Evolutionary conservation across 306 rosid species (phyloP), one percentile per base, ranked within the genome.

Genomic region (Canavalia gladiata): DNA sequence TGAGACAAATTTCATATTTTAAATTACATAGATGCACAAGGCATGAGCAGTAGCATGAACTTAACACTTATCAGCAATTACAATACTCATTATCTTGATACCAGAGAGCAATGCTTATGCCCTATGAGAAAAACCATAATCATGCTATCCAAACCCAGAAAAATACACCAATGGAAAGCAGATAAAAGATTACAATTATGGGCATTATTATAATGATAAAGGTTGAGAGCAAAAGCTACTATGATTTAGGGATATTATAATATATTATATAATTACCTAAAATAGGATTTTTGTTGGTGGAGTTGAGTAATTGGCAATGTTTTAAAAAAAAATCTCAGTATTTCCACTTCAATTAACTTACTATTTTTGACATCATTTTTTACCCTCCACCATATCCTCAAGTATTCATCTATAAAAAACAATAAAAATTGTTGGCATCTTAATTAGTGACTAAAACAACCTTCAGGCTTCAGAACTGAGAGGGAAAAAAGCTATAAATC

Each of bases 301-400:
- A 51, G 2, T 28, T 68, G 31, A 12, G 43, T 78, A 46, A 18
- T 56, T 4, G 55, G 5, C 8, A 68, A 18, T 33, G 18, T 7
- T 49, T 4, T 51, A 60, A 68, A 43, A 70, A 70, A 68, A 67
- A 66, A 56, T 6, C 39, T 6, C 12, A 8, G 57, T 33, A 5
- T 8, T 45, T 18, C 25, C 7, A 37, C 41, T 31, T 39, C 12
- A 39, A 49, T 13, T 11, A 13, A 35, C 35, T 63, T 47, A 65
- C 52, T 5, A 56, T 28, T 46, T 70, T 71, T 45, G 5, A 28
- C 68, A 52, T 47, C 80, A 72, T 63, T 30, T 76, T 35, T 29
- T 80, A 55, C 34, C 43, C 9, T 71, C 62, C 74, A 67, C 49
- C 49, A 75, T 51, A 74, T 25, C 55, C 46, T 30, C 74, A 73